Base-by-base conservation (phyloP, 768 basidiomycete genomes). In the Macrolepiota dolichaula region DNA sequence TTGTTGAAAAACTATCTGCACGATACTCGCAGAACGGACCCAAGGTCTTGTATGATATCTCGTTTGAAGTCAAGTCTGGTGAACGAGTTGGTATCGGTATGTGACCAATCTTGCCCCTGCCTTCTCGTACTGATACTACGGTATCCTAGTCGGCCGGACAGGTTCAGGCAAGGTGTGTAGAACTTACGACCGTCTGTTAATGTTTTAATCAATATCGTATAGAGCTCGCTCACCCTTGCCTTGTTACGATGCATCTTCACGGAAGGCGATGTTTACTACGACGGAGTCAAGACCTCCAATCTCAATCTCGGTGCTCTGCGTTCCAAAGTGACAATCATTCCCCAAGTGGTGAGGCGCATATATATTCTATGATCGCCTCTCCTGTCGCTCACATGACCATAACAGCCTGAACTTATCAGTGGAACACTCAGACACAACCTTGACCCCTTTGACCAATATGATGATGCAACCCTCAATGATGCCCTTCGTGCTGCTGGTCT, bases 381-480 rank as follows among this genome's bases (percentile, higher is more conserved):
- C 36, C 24, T 22, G 6, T 24, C 7, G 19, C n/a, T 3, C 36
- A 59, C 1, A 58, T 7, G 17, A 37, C 1, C 7, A 44, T 27
- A 44, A 27, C 58, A 75, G 71, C 74, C 74, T 1, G 73, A 74
- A 64, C 65, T 75, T 2, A 56, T 76, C 13, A 71, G 71, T 24
- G 70, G 25, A 40, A 83, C 82, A 3, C 70, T 89, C 3, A 72
- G 86, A 13, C 78, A 78, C 64, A 87, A 88, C 64, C 69, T 87
- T 15, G 86, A 87, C 66, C 86, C 85, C 0, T 86, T 86, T 63
- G 74, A 75, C 27, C 79, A 81, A 58, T 79, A 83, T 62, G 78
- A 83, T 5, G 85, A 87, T 66, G 70, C 71, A 4, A 69, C 62
- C 22, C 51, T 77, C 47, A 77, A 76, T 51, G 70, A 72, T 42